Base-by-base conservation (phyloP, 257 asterid genomes). In the Nicotiana otophora region DNA sequence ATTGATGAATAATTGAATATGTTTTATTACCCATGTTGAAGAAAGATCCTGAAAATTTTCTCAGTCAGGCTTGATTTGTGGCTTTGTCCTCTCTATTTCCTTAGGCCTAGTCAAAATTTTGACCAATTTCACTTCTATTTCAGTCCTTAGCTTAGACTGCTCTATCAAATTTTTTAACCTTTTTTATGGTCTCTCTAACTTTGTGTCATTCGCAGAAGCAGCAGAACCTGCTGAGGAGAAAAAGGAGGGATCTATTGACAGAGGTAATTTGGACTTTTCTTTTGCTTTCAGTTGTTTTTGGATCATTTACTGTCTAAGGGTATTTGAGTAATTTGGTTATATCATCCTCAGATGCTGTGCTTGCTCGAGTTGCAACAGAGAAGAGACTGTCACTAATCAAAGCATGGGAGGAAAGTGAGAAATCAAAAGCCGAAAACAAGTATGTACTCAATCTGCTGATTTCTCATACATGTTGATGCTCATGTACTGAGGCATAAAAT, bases 341-440 rank as follows among this genome's bases (percentile, higher is more conserved):
- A 31, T 82, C 80, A 26, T 84, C 75, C 8, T 12, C 74, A 96
- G 99, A 96, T 92, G 91, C 93, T 48, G 97, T 90, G 85, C 96
- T 96, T 82, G 86, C 97, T 5, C 90, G 96, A 30, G 94, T 96
- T 16, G 88, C 97, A 28, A 93, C 98, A 0, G 95, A 93, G 93
- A 96, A 96, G 91, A 93, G 92, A 87, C 4, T 90, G 57, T 90
- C 98, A 11, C 87, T 96, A 39, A 84, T 96, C 84, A 91, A 54
- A 86, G 99, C 99, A 51, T 96, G 99, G 99, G 99, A 96, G 87
- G 99, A 96, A 85, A 96, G 97, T 84, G 99, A 96, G 90, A 94
- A 93, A 84, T 90, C 90, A 1, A 93, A 93, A 91, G 92, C 97
- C 81, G 98, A 92, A 86, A 95, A 94, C 89, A 95, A 95, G 99